A percentile compares a stretch with the other conserved stretches of the same genome.
Evolutionary conservation across 2,329 filamentous ascomycete genomes (phyloP).

Genomic region (Sclerotinia borealis): DNA sequence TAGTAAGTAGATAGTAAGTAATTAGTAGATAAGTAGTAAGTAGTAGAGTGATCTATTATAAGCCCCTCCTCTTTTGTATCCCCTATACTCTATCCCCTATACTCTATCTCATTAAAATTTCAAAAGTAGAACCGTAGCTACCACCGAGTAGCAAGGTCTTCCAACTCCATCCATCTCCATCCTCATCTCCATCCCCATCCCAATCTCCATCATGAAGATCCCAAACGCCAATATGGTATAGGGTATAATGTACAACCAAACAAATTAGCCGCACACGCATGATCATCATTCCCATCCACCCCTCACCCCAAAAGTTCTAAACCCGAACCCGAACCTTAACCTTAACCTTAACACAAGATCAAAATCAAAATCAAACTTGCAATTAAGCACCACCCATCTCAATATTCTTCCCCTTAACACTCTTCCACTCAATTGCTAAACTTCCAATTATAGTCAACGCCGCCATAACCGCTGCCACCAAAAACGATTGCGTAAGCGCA

Average conservation of each 20-base stretch:
- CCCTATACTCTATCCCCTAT: too few relatives aligned
- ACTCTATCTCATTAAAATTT: neutral
- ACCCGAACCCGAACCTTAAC: too few relatives aligned
- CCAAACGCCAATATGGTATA: slow-evolving; percentile 1
- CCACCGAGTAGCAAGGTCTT: neutral
- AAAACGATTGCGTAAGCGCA: slow-evolving; percentile 48
- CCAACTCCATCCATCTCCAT: neutral
- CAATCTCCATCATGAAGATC: neutral
- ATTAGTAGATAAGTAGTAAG: too few relatives aligned
- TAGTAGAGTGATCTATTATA: too few relatives aligned
- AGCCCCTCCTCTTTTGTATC: too few relatives aligned
- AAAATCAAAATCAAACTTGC: neutral
- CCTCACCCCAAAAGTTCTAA: neutral
- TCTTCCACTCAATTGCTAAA: slow-evolving; percentile 34
- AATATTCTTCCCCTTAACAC: slow-evolving; percentile 41
- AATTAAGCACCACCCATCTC: slow-evolving; percentile 27
- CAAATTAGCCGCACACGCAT: neutral
- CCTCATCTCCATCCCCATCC: too few relatives aligned
- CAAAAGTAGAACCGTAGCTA: neutral
- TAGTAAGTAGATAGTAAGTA: too few relatives aligned
- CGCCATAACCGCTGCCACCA: slow-evolving; percentile 36
- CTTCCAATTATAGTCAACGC: neutral
- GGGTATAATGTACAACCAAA: neutral
- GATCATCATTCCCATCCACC: neutral
- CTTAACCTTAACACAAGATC: neutral